Conservation (phyloP, 306 rosid genomes). For the Castanea crenata region DNA sequence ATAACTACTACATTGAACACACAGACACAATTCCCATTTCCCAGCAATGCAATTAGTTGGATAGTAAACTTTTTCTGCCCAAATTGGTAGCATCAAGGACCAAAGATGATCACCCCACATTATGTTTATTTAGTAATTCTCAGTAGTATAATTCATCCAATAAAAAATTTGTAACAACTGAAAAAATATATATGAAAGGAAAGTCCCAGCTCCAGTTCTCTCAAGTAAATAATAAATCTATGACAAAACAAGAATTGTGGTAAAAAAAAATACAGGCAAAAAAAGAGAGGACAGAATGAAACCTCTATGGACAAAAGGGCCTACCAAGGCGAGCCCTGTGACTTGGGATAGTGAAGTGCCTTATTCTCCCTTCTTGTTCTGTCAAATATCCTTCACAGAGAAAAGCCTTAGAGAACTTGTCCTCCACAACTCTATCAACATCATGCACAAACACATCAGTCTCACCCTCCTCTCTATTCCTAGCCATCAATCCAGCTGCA, state of each 20-base stretch:
- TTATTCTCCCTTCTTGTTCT: slow-evolving; percentile 74
- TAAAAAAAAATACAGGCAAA: neutral
- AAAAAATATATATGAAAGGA: neutral
- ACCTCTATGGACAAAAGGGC: slow-evolving; percentile 63
- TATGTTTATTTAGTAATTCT: neutral
- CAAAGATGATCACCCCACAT: too few species aligned
- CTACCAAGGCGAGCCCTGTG: slow-evolving; percentile 56
- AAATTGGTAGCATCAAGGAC: too few species aligned
- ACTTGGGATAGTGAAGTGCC: slow-evolving; percentile 81
- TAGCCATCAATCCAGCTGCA: slow-evolving; percentile 60
- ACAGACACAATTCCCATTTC: neutral
- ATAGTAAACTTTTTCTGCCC: neutral
- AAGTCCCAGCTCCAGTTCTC: neutral
- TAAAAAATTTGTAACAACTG: too few species aligned
- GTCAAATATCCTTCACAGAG: slow-evolving; percentile 62
- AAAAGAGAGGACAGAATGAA: neutral
- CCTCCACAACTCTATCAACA: slow-evolving; percentile 81
- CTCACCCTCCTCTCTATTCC: slow-evolving; percentile 53
- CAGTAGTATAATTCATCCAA: neutral
- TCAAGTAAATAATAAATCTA: neutral
- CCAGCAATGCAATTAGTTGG: neutral
- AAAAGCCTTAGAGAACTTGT: slow-evolving; percentile 61
- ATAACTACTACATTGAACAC: neutral
- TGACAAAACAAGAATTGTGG: neutral
- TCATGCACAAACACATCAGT: slow-evolving; percentile 91